These are phyloP conservation scores for Epichloe bromicola DNA, from an alignment of 2,329 filamentous ascomycete species.

Conservation along the genomic window DNA sequence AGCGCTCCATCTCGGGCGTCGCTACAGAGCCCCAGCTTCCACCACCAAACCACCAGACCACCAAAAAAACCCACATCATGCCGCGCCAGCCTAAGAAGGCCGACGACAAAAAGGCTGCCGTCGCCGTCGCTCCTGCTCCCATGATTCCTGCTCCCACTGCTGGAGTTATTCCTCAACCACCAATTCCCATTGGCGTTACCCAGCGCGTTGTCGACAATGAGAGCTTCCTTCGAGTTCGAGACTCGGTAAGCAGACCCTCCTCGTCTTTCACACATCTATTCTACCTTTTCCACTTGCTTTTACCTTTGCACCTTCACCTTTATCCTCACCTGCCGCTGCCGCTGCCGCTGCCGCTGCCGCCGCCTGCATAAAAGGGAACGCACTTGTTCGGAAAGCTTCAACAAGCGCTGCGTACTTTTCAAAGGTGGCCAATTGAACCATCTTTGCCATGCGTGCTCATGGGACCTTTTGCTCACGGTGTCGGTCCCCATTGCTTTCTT, in stretches of 20 bases:
- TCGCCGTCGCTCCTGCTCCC: slow-evolving; percentile 20
- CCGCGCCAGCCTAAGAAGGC: slow-evolving; percentile 33
- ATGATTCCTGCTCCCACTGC: slow-evolving; percentile 8
- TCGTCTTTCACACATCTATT: slow-evolving; percentile 5
- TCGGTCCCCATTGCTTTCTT: not conserved
- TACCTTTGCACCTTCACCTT: not conserved
- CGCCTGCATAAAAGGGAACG: no score
- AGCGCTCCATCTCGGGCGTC: slow-evolving; percentile 8
- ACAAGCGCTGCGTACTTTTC: no score
- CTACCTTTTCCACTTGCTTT: not conserved
- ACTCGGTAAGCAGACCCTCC: slow-evolving; percentile 54
- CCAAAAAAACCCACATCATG: slow-evolving; percentile 19
- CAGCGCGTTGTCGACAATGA: slow-evolving; percentile 49
- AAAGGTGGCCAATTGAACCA: not conserved
- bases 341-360: no score
- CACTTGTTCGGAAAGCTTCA: no score
- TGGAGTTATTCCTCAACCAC: slow-evolving; percentile 6
- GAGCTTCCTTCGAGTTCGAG: slow-evolving; percentile 67
- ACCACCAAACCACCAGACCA: not conserved
- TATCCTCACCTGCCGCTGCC: no score
- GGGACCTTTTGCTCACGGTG: not conserved
- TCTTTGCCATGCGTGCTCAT: not conserved
- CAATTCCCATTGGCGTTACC: slow-evolving; percentile 10
- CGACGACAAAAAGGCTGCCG: slow-evolving; percentile 24
- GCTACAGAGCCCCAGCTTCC: slow-evolving; percentile 2